Base-by-base conservation (phyloP, 2,329 filamentous ascomycete species). In the Cordyceps pruinosa region DNA sequence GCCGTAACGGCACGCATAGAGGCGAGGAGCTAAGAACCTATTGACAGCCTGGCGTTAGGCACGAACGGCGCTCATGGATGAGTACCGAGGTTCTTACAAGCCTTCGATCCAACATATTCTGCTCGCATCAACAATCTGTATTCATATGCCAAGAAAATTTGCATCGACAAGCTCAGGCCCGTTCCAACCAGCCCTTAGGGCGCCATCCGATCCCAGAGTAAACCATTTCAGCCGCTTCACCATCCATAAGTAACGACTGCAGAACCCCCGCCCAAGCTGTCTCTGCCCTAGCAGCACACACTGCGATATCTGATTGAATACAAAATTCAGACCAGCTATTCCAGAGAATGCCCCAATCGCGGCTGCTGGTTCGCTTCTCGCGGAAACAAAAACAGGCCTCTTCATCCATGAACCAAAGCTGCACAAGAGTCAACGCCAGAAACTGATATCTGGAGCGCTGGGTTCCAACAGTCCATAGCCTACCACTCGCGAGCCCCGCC, bases 341-440 rank as follows among this genome's bases (percentile, higher is more conserved):
- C 69, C 69, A 72, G 7, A 64, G 44, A 12, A 53, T 42, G 25
- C 68, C 62, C 62, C 64, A 67, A 34, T 48, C 51, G 1, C 41
- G 45, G 41, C 35, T 23, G 46, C 19, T 35, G 7, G 42, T 49
- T n/a, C 19, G 35, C 21, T 9, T n/a, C 3, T 56, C 19, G 45
- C 51, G 57, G 19, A 26, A 41, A 9, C 23, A 4, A n/a, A 59
- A 59, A 41, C 39, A 56, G 15, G 23, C 32, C 35, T 56, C 45
- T 17, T 34, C 25, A 23, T 59, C 47, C 57, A 59, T 56, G 46
- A 51, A 32, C 52, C 57, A 59, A 19, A 59, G 28, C 26, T 59
- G 52, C n/a, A 59, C 25, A 6, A 59, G 46, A 10, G 57, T 56
- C n/a, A 52, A 59, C 5, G 45, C 45, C 10, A 59, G 25, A 30